Evolutionary conservation across 768 basidiomycete species (phyloP), one percentile per base, ranked within the genome.

Genomic region (Termitomyces sp.): DNA sequence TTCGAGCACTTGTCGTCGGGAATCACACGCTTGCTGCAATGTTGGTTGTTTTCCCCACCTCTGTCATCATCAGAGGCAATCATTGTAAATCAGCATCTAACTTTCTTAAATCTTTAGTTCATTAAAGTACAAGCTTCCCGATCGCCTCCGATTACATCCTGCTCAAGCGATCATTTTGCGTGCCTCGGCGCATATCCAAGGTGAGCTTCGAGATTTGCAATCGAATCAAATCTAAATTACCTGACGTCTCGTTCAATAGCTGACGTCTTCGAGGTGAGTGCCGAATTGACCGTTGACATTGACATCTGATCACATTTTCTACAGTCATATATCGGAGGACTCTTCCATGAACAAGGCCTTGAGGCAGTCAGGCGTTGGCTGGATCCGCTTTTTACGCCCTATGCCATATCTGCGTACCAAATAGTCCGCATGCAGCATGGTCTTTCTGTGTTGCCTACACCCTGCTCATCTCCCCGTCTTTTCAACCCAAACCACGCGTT

Each of bases 321-420:
- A 35, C 61, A 92, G 89, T 80, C 90, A 3, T 92, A 85, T 66
- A 79, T 91, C 31, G 90, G 89, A n/a, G 90, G 89, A 0, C 70
- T 92, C 17, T 91, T 81, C 71, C 68, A 78, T 48, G 89, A 91
- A 53, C 83, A 85, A 63, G 89, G 87, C 26, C 75, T 91, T 41
- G 68, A 75, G 0, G 71, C 67, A 5, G 82, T 84, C 44, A 74
- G 75, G 57, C 43, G 58, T 5, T 92, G 90, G 90, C 77, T 91
- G 42, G 71, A 71, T 53, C 66, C 68, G 1, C 79, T 92, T 49
- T 80, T 92, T 65, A 74, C 66, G 26, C 89, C 89, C 8, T 91
- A 87, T 67, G 67, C 81, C 47, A 62, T 58, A 38, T 77, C 79
- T 33, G 87, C 87, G 11, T 92, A 92, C 69, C 70, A 71, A 50